A percentile compares a stretch with the other conserved stretches of the same genome.
phyloP scores from a whole-genome alignment of 2,329 filamentous ascomycete genomes.

The Claviceps maximensis region DNA sequence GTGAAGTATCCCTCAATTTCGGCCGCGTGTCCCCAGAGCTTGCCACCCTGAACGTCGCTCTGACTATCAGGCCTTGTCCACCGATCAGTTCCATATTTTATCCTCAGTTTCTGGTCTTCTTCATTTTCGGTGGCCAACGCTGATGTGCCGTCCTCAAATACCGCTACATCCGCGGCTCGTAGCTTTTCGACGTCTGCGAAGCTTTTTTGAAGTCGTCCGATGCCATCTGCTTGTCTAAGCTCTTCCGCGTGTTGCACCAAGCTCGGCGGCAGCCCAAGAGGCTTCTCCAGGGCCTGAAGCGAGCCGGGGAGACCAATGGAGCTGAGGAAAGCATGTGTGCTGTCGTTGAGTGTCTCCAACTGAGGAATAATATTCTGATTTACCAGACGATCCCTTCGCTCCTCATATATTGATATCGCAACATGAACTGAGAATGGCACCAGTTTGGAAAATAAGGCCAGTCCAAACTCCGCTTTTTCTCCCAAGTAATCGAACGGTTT shows the following conservation, averaged over 20 bases:
- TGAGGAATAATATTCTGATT: conserved; percentile 79
- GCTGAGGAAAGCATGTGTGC: conserved; percentile 65
- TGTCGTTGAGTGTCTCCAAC: conserved; percentile 66
- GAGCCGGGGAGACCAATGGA: conserved; percentile 84
- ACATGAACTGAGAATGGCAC: conserved; percentile 94
- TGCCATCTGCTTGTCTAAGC: conserved; percentile 77
- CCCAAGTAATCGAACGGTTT: conserved; percentile 71
- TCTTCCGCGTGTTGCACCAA: conserved; percentile 87
- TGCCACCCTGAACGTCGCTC: conserved; percentile 49
- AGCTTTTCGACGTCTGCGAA: conserved; percentile 85
- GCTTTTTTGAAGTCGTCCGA: conserved; percentile 62
- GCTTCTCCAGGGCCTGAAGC: conserved; percentile 87
- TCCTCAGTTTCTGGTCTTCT: conserved; percentile 64
- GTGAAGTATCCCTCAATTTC: conserved; percentile 85
- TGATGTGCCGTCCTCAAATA: conserved; percentile 74
- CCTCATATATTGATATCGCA: conserved; percentile 88
- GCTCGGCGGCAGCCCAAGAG: conserved; percentile 73
- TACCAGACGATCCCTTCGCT: conserved; percentile 78
- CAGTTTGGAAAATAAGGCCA: conserved; percentile 75
- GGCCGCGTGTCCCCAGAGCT: conserved; percentile 59
- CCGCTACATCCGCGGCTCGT: conserved; percentile 61
- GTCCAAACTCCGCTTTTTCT: conserved; percentile 67
- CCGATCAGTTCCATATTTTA: conserved; percentile 73
- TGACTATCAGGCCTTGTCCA: conserved; percentile 64
- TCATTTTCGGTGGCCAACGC: conserved; percentile 66